These are phyloP conservation scores for Paraphoma sp. DNA, from an alignment of 2,329 filamentous ascomycete species.

Conservation along the genomic window DNA sequence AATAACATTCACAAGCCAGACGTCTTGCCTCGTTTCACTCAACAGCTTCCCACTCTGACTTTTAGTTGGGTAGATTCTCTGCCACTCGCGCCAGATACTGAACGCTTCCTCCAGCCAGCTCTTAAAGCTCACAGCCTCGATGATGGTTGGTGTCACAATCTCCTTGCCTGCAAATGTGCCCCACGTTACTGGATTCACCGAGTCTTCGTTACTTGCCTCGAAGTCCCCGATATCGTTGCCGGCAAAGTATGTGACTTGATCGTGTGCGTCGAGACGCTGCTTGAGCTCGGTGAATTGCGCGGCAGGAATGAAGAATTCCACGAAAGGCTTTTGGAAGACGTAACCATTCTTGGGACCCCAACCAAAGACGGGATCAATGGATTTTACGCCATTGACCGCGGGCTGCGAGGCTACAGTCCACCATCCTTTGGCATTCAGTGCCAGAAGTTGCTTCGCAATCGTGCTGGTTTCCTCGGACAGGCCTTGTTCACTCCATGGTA, in stretches of 20 bases:
- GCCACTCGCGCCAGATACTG: conserved; percentile 94
- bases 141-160: conserved; percentile 94
- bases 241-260: conserved; percentile 85
- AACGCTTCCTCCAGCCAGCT: conserved; percentile 97
- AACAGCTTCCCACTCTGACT: conserved; percentile 76
- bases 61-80: conserved; percentile 79
- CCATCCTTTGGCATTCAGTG: conserved; percentile 84
- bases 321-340: conserved; percentile 97
- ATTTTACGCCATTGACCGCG: conserved; percentile 84
- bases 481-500: conserved; percentile 94
- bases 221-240: conserved; percentile 81
- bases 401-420: conserved; percentile 97
- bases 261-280: conserved; percentile 68
- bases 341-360: conserved; percentile 94
- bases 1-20: conserved; percentile 91
- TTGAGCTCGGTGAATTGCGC: conserved; percentile 74
- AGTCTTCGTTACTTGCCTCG: conserved; percentile 68
- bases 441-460: conserved; percentile 77
- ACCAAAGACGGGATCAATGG: conserved; percentile 79
- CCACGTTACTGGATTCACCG: conserved; percentile 95
- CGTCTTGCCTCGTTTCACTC: conserved; percentile 69
- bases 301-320: conserved; percentile 88
- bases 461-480: conserved; percentile 82
- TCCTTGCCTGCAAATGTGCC: conserved; percentile 95
- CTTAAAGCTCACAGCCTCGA: conserved; percentile 91